phyloP scores from a whole-genome alignment of 2,329 filamentous ascomycete genomes.

The Fusarium bulbicola region DNA sequence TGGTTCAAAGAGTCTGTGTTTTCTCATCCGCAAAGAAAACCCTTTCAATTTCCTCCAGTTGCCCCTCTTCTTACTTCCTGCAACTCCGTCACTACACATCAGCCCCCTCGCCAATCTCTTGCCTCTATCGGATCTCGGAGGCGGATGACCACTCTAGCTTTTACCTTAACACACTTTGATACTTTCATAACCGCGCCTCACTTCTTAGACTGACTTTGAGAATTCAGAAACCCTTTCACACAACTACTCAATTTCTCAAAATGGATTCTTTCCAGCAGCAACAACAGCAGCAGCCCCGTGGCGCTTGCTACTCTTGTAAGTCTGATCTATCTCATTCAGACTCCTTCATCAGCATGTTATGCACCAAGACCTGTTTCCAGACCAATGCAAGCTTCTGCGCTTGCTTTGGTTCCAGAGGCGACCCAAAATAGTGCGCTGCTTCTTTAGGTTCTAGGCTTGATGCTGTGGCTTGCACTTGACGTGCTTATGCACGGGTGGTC shows the following conservation, averaged over 20 bases:
- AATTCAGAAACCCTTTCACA: constrained; percentile 23
- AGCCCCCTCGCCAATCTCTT: constrained; percentile 42
- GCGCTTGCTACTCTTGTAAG: constrained; percentile 64
- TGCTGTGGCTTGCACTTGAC: neutral
- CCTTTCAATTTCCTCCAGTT: constrained; percentile 1
- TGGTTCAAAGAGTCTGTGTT: constrained; percentile 4
- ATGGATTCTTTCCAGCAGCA: constrained; percentile 52
- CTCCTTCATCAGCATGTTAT: neutral
- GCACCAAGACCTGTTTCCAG: neutral
- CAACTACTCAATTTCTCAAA: constrained; percentile 33
- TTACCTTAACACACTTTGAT: constrained; percentile 8
- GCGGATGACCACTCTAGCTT: constrained; percentile 27
- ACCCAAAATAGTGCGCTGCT: neutral
- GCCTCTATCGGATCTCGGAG: constrained; percentile 41
- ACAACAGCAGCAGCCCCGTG: constrained; percentile 45
- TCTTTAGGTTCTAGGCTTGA: neutral
- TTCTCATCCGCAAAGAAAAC: neutral
- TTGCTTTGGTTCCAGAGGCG: neutral
- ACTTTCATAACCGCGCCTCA: neutral
- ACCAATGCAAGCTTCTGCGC: neutral
- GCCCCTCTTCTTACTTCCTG: constrained; percentile 16
- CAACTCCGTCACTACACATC: constrained; percentile 29
- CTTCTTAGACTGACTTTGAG: constrained; percentile 22
- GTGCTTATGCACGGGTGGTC: neutral
- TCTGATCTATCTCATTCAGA: constrained; percentile 21